Base-by-base conservation (phyloP, 805 yeast species). In the Myxozyma melibiosi region DNA sequence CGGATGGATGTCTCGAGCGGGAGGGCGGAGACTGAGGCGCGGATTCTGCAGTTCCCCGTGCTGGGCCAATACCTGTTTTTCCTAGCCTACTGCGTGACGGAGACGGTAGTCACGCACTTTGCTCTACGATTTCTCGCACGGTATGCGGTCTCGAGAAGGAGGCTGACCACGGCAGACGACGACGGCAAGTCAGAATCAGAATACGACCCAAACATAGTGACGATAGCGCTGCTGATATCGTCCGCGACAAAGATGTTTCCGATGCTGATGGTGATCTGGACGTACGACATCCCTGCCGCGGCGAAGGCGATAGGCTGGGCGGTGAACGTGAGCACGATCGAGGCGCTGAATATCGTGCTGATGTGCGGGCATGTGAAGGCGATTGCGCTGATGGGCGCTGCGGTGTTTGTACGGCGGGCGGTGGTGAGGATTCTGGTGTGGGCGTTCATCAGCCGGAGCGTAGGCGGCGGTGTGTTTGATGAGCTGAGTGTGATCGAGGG, bases 231-330 rank as follows among this genome's bases (percentile, higher is more conserved):
- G 1, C 68, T 91, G 43, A 78, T 90, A 4, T 84, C 97, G 0
- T 84, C 89, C 42, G 83, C 88, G 0, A 85, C 92, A 38, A 89
- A 87, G 67, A 76, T 92, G 22, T 85, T 92, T 61, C 99, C 99
- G 0, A 86, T 94, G 18, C 77, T 94, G 33, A 92, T 92, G 91
- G 76, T 94, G 31, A 92, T 94, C 34, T 94, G 99, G 99, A 94
- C 96, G 0, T 94, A 94, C 67, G 97, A 94, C 68, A 81, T 87
- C n/a, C 77, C 85, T 0, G 76, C 86, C 2, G 85, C 86, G 0
- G 79, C 84, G 20, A 74, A 76, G 4, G 73, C 84, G 8, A 86
- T 88, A 30, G 80, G 80, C 57, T 74, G 82, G 63, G 79, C 85
- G 2, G 85, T 87, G 0, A 78, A 79, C 42, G 70, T 85, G 50